Conservation (phyloP, 306 rosid genomes). For the Castanea crenata region DNA sequence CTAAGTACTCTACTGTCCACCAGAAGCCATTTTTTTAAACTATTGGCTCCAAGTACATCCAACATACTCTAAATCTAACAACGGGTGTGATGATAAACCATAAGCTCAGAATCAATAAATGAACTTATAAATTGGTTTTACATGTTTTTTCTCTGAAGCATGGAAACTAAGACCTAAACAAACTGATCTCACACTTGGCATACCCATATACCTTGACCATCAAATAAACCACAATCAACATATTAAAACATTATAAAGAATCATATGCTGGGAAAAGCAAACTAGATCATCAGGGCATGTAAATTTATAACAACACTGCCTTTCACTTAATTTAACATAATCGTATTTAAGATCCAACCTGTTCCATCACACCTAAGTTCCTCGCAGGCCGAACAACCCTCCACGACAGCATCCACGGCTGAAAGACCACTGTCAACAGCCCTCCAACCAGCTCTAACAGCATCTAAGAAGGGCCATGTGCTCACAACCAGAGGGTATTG, state of each 20-base stretch:
- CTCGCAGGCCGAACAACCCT: conserved; percentile 92
- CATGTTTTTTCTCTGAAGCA: too few species aligned
- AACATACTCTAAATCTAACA: background rate
- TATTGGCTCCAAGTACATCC: background rate
- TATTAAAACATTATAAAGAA: background rate
- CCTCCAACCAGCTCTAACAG: conserved; percentile 83
- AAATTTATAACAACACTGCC: background rate
- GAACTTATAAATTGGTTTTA: too few species aligned
- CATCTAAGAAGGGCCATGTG: conserved; percentile 95
- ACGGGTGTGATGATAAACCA: background rate
- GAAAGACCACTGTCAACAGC: conserved; percentile 70
- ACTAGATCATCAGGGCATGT: background rate
- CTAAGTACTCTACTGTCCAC: background rate
- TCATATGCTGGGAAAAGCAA: background rate
- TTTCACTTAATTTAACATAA: background rate
- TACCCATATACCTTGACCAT: background rate
- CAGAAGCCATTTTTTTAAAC: background rate
- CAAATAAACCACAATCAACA: background rate
- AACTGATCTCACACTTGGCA: background rate
- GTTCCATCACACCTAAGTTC: conserved; percentile 93
- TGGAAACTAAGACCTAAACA: too few species aligned
- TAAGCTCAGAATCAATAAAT: background rate
- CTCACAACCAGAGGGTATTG: conserved; percentile 75
- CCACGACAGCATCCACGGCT: conserved; percentile 83
- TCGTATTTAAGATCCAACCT: conserved; percentile 43